Percentiles rank a stretch among this genome's conserved stretches.
These are phyloP conservation scores for Hypoxylon sp. DNA, from an alignment of 2,329 filamentous ascomycete species.

Conservation along the genomic window DNA sequence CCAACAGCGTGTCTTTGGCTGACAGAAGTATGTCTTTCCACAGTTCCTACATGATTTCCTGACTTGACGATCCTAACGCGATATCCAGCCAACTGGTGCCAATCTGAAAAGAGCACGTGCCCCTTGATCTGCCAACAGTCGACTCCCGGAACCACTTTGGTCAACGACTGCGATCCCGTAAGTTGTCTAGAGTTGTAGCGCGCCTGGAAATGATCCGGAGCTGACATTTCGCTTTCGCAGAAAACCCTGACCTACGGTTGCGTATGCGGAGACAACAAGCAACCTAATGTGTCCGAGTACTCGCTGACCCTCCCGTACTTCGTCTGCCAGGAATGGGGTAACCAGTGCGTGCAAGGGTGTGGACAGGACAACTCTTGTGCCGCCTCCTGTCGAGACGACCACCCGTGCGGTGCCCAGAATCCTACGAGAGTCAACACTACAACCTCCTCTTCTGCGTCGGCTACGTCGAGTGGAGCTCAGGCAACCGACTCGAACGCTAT, in stretches of 20 bases:
- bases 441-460: conserved; percentile 54
- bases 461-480: conserved; percentile 51
- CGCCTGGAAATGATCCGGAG: background rate
- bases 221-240: conserved; percentile 53
- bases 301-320: conserved; percentile 83
- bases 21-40: conserved; percentile 62
- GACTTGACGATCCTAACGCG: conserved; percentile 26
- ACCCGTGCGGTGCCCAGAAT: conserved; percentile 79
- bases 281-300: conserved; percentile 82
- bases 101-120: conserved; percentile 71
- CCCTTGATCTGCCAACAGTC: conserved; percentile 78
- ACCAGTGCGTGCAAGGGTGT: conserved; percentile 74
- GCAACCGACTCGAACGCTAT: conserved; percentile 53
- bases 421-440: conserved; percentile 71
- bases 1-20: conserved; percentile 66
- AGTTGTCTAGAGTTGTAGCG: conserved; percentile 44
- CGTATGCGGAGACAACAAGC: conserved; percentile 74
- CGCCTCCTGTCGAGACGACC: conserved; percentile 70
- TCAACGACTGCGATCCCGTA: conserved; percentile 78
- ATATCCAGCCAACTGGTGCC: conserved; percentile 70
- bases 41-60: background rate
- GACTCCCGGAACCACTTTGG: conserved; percentile 62
- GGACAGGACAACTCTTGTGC: conserved; percentile 68
- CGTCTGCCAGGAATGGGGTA: conserved; percentile 78
- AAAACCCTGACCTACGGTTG: conserved; percentile 75